Conservation (phyloP, 768 basidiomycete species). For the Dictyophora rubrovolvata region DNA sequence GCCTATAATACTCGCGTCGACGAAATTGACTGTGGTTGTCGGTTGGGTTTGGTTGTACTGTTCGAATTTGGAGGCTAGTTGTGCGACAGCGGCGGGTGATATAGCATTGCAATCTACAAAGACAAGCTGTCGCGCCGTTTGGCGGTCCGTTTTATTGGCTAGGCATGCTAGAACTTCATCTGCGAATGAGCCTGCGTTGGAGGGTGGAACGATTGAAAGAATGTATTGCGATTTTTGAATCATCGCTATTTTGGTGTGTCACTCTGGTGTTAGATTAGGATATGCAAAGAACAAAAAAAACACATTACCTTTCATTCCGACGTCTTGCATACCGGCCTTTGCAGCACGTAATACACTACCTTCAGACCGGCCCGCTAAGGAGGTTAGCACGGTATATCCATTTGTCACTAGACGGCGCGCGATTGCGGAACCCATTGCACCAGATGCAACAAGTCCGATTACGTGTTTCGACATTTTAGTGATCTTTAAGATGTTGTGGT, state of each 20-base stretch:
- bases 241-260: background rate
- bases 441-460: slow-evolving; percentile 44
- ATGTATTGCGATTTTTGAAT: slow-evolving; percentile 26
- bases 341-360: slow-evolving; percentile 37
- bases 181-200: slow-evolving; percentile 16
- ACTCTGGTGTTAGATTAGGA: background rate
- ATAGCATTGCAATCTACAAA: slow-evolving; percentile 55
- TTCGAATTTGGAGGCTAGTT: slow-evolving; percentile 36
- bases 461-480: slow-evolving; percentile 12
- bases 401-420: slow-evolving; percentile 34
- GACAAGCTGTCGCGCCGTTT: slow-evolving; percentile 16
- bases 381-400: slow-evolving; percentile 47
- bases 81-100: slow-evolving; percentile 38
- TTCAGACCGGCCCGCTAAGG: slow-evolving; percentile 43
- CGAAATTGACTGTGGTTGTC: slow-evolving; percentile 28
- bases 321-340: slow-evolving; percentile 41
- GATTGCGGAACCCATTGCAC: slow-evolving; percentile 52
- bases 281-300: background rate
- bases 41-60: slow-evolving; percentile 4
- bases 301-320: slow-evolving; percentile 8
- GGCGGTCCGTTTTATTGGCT: slow-evolving; percentile 1
- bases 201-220: slow-evolving; percentile 50
- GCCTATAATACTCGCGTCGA: slow-evolving; percentile 51
- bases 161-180: slow-evolving; percentile 3
- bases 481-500: background rate